Evolutionary conservation across 2,329 filamentous ascomycete genomes (phyloP), one percentile per base, ranked within the genome.

Genomic region (Ophiostoma sp.): DNA sequence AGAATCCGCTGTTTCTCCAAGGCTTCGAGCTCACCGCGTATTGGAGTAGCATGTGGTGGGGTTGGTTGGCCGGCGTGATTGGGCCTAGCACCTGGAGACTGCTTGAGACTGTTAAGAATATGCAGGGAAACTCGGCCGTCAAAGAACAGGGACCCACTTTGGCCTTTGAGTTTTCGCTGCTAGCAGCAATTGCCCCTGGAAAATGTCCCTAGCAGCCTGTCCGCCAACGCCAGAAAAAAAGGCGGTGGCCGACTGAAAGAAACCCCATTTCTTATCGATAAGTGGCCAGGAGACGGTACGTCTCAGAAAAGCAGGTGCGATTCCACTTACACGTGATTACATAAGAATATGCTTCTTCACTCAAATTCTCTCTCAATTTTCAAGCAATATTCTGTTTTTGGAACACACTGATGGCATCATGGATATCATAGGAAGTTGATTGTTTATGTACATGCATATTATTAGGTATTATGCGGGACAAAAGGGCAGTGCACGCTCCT

Each of bases 381-480:
- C 12, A 17, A 8, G 25, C n/a, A 55, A 22, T 12, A 55, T 11
- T 25, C 15, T 19, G 45, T 28, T 28, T 15, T 25, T 3, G 50
- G 25, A 12, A 28, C 28, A 59, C 8, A 33, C 11, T 59, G 25
- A 0, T 31, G 52, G 11, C 19, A 25, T 25, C n/a, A 64, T 64
- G 59, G 17, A 64, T 42, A 39, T 64, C 33, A 66, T 66, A 45
- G 36, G 36, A 17, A 45, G 36, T 45, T 66, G 61, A 19, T 45
- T 45, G 7, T 45, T 76, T 80, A 81, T 81, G 77, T 82, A 81
- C 80, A 82, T 79, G 78, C 78, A 74, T 72, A 15, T 19, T 74
- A 83, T 82, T 83, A 83, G 78, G 79, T 82, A 83, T 83, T 83
- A 83, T 76, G 78, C 79, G 81, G 80, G 50, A 57, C 28, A 55